Base-by-base conservation (phyloP, 2,329 filamentous ascomycete species). In the Trichophyton simii region DNA sequence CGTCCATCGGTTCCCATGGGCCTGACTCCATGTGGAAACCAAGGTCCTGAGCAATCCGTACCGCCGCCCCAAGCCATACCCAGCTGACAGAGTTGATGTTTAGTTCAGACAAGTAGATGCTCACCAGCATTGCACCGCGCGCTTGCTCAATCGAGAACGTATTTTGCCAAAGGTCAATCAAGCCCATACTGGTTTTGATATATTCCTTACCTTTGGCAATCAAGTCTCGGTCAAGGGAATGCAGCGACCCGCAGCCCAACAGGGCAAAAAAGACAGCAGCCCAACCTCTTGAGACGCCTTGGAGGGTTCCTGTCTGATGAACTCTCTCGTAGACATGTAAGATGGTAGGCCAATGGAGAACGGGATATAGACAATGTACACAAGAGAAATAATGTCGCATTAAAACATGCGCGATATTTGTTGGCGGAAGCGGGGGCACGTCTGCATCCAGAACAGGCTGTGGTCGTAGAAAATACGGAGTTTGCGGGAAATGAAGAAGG, bases 301-400 rank as follows among this genome's bases (percentile, higher is more conserved):
- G 77, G 18, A 87, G 78, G 50, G 81, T 82, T 3, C 84, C 82
- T 48, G 77, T 76, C 61, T 82, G 82, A 73, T 96, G 96, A 5
- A 95, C 78, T 7, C 84, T 80, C 61, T 95, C 89, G 63, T 92
- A 87, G 59, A 87, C 83, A 57, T 82, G 80, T 67, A 87, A 80
- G 68, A 97, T 95, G 0, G 83, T 87, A 1, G 89, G 88, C 88
- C 91, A 95, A 72, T 97, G 89, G 8, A 97, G 69, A 50, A 96
- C 85, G 0, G 94, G 94, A 66, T 91, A 87, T 72, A 89, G 86
- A 36, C 85, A 82, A 71, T 97, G 92, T 25, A 89, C 79, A 5
- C 87, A 87, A 44, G 82, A 79, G 67, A 88, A 87, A 72, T 95
- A 99, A 42, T 87, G 82, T 38, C 83, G 80, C 36, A 96, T 75